Base-by-base conservation (phyloP, 2,329 filamentous ascomycete species). In the Bimuria novae-zelandiae region DNA sequence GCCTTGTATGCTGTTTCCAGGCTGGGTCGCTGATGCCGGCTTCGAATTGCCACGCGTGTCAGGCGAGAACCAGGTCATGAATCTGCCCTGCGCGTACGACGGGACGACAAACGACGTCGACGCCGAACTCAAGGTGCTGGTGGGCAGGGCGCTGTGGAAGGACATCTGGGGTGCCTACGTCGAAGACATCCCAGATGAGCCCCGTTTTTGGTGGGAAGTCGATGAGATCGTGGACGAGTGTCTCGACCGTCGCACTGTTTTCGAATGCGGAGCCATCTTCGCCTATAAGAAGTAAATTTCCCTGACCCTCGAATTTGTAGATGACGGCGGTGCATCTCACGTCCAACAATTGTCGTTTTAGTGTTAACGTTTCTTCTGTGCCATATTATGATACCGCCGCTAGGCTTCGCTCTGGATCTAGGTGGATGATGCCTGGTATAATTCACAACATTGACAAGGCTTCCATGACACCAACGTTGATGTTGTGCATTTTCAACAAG, bases 1-100 rank as follows among this genome's bases (percentile, higher is more conserved):
- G 48, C 87, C 87, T 0, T 83, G 78, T 32, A 78, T 78, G 8
- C 71, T 84, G 1, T 80, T 89, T 36, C 82, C 84, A 0, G 71
- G 77, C 23, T 87, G 85, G 82, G 75, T 89, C 14, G 76, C 75
- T 0, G 80, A 84, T 22, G 83, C 81, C 1, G 78, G 78, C 0
- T 78, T 87, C 51, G 66, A 68, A 36, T 35, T 73, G 14, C 57
- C 57, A 7, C 42, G 16, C 12, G 23, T 36, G n/a, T 47, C 55
- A 35, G 61, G 65, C n/a, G 55, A 58, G 2, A 60, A 62, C 12
- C 56, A 65, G 19, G 60, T 56, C 8, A 54, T 73, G 33, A 54
- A 51, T n/a, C 35, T 75, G 21, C 71, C 71, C 3, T 72, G 70
- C 50, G 68, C 67, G 16, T 60, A 64, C 37, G 65, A 68, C 25